phyloP scores from a whole-genome alignment of 805 yeast genomes.

The Candida nitratophila region DNA sequence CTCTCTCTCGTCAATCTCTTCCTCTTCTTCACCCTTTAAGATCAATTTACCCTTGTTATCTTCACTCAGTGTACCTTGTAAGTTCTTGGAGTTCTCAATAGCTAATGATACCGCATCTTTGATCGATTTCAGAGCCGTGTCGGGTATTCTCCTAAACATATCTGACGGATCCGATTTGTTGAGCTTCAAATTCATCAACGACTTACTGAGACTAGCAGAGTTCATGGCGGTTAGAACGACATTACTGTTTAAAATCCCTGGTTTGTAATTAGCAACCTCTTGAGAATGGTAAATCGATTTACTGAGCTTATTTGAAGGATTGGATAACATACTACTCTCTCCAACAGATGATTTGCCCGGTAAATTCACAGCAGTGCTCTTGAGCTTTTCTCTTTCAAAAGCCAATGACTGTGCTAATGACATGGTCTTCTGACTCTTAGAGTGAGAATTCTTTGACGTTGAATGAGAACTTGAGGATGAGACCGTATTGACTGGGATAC shows the following conservation, averaged over 20 bases:
- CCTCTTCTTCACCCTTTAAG: not conserved
- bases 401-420: conserved; percentile 60
- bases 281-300: conserved; percentile 41
- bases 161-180: not conserved
- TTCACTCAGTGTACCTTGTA: not conserved
- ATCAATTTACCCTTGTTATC: too few species aligned
- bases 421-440: conserved; percentile 8
- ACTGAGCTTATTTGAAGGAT: conserved; percentile 64
- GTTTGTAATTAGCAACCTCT: conserved; percentile 7
- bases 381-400: conserved; percentile 40
- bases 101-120: conserved; percentile 9
- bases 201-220: conserved; percentile 3
- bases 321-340: not conserved
- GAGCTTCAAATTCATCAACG: not conserved
- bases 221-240: conserved; percentile 4
- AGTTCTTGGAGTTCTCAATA: not conserved
- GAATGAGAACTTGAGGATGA: not conserved
- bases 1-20: conserved; percentile 37
- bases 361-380: too few species aligned
- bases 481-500: not conserved
- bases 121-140: conserved; percentile 9
- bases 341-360: too few species aligned
- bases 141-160: conserved; percentile 7
- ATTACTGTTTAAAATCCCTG: conserved; percentile 9
- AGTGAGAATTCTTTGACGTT: too few species aligned